Evolutionary conservation across 768 basidiomycete species (phyloP).

Genomic region (Leccinum ochraceum): DNA sequence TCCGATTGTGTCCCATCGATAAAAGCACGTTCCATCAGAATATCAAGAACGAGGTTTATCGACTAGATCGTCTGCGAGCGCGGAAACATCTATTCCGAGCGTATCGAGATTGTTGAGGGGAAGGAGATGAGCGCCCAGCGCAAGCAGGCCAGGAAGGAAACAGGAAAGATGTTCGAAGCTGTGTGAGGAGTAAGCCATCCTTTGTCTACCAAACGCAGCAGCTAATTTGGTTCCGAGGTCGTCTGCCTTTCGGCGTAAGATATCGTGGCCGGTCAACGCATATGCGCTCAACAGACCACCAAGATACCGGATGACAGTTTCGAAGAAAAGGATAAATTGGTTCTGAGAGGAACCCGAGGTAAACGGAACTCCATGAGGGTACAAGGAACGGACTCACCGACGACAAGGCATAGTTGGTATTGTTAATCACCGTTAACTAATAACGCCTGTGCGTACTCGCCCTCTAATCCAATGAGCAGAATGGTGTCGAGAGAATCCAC

Average conservation of each 20-base stretch:
- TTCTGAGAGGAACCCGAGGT: slow-evolving; percentile 14
- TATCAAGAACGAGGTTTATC: too few relatives aligned
- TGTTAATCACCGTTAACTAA: slow-evolving; percentile 40
- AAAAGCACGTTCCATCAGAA: too few relatives aligned
- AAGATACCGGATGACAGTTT: slow-evolving; percentile 89
- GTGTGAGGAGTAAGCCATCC: too few relatives aligned
- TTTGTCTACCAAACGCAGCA: slow-evolving; percentile 50
- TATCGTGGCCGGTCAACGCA: slow-evolving; percentile 63
- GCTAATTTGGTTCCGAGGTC: slow-evolving; percentile 71
- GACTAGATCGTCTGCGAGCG: too few relatives aligned
- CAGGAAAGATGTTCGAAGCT: too few relatives aligned
- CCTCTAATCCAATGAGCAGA: slow-evolving; percentile 72
- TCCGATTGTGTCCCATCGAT: too few relatives aligned
- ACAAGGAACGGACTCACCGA: slow-evolving; percentile 33
- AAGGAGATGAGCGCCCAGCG: too few relatives aligned
- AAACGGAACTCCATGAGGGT: background rate
- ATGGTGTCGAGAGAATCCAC: slow-evolving; percentile 85
- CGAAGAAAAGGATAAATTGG: slow-evolving; percentile 56
- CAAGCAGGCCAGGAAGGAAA: too few relatives aligned
- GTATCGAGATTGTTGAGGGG: too few relatives aligned
- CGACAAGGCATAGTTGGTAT: slow-evolving; percentile 49
- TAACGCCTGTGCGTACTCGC: slow-evolving; percentile 68
- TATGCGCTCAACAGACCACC: slow-evolving; percentile 85
- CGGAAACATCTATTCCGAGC: too few relatives aligned
- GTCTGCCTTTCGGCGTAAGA: slow-evolving; percentile 70